phyloP scores from a whole-genome alignment of 768 basidiomycete genomes.

The Amylocystis lapponica region DNA sequence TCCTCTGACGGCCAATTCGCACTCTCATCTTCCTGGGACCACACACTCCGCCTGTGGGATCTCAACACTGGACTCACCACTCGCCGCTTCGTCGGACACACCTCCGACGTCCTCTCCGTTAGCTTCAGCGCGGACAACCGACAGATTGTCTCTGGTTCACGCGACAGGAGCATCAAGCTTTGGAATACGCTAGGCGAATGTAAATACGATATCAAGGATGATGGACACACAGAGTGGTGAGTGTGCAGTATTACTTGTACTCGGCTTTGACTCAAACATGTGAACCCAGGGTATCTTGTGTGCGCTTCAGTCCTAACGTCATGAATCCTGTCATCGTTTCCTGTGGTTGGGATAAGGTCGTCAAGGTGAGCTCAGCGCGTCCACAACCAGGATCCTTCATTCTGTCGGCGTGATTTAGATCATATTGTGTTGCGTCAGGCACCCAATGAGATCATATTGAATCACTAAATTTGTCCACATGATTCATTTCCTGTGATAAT shows the following conservation, averaged over 20 bases:
- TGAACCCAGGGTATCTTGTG: slow-evolving; percentile 85
- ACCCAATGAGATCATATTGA: slow-evolving; percentile 29
- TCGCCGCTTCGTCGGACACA: slow-evolving; percentile 97
- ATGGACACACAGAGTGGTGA: slow-evolving; percentile 94
- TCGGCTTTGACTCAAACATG: background rate
- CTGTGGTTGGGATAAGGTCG: slow-evolving; percentile 99
- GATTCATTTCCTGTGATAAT: background rate
- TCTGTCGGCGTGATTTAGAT: slow-evolving; percentile 21
- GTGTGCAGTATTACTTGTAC: slow-evolving; percentile 8
- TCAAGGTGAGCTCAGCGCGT: slow-evolving; percentile 75
- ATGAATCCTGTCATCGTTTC: slow-evolving; percentile 98
- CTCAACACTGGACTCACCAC: slow-evolving; percentile 96
- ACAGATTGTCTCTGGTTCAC: slow-evolving; percentile 97
- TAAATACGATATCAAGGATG: slow-evolving; percentile 99
- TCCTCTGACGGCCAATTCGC: slow-evolving; percentile 99
- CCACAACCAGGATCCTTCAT: slow-evolving; percentile 14
- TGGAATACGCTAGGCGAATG: slow-evolving; percentile 99
- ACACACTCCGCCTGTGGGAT: slow-evolving; percentile 99
- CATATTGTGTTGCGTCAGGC: slow-evolving; percentile 33
- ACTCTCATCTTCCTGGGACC: slow-evolving; percentile 99
- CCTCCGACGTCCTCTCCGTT: slow-evolving; percentile 95
- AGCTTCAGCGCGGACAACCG: slow-evolving; percentile 99
- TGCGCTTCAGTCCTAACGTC: slow-evolving; percentile 98
- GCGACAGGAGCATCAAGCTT: slow-evolving; percentile 96
- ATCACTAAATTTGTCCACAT: slow-evolving; percentile 21